Evolutionary conservation across 345 rosid species (phyloP).

Genomic region (Anacardium occidentale): DNA sequence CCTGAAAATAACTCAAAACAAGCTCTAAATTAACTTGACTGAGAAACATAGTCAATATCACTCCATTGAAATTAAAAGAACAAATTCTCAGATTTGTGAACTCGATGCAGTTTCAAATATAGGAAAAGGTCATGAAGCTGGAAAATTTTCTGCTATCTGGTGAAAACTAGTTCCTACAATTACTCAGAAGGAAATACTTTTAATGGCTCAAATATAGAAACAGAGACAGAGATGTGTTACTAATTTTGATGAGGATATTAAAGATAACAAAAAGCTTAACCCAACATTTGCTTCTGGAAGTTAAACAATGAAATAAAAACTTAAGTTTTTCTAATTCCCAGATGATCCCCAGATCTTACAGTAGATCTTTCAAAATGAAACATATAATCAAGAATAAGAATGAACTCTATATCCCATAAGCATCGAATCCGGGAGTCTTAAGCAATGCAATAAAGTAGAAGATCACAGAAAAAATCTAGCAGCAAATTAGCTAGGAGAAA

Average conservation of each 20-base stretch:
- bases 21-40: not conserved
- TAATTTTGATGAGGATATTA: not conserved
- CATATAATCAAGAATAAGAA: not conserved
- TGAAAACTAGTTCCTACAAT: not conserved
- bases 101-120: not conserved
- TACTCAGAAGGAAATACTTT: not conserved
- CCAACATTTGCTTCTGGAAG: not conserved
- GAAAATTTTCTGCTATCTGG: not conserved
- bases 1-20: constrained; percentile 32
- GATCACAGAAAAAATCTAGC: not conserved
- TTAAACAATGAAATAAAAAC: not conserved
- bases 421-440: not conserved
- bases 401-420: not conserved
- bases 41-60: not conserved
- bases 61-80: not conserved
- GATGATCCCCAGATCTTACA: not conserved
- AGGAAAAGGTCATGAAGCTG: not conserved
- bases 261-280: not conserved
- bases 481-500: not conserved
- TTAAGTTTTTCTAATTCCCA: not conserved
- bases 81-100: not conserved
- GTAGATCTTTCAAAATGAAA: not conserved
- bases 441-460: not conserved
- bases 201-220: not conserved
- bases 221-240: not conserved